Evolutionary conservation across 163 green algal species (phyloP), one percentile per base, ranked within the genome.

Genomic region (Chlamydomonas reinhardtii): DNA sequence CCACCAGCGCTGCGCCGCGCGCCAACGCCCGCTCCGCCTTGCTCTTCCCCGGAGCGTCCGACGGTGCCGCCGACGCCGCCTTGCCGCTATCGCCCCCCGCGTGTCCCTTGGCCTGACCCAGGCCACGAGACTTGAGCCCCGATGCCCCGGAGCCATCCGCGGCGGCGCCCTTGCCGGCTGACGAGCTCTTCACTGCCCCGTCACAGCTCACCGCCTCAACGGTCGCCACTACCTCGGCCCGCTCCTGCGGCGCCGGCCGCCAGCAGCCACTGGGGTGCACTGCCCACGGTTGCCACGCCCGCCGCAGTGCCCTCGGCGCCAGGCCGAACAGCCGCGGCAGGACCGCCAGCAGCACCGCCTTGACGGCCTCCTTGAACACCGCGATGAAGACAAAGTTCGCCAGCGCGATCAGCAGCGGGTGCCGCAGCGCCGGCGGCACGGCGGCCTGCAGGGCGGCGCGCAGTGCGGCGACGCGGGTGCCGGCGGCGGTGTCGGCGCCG

Each of bases 241-340:
- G 66, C 66, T 8, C 2, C 31, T 9, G 22, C 15, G 22, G 31
- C 66, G 16, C 35, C 35, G 34, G 20, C 19, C 20, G 27, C 1
- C 12, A 59, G 78, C 78, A 85, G 31, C 78, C 78, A 8, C 17
- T 20, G 19, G 68, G 78, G 69, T 85, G 78, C 52, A 85, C 68
- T 14, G 78, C 52, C 48, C 48, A 12, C 32, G 78, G 78, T 31
- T 85, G 78, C 78, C 68, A 78, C 25, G 62, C 0, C 68, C 25
- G 68, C 66, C 78, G 48, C n/a, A 85, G 14, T 6, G n/a, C 17
- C 15, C 17, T 15, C 8, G 78, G 78, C 32, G 35, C 68, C 9
- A 77, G 48, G 2, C 24, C 24, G 16, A 85, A 24, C 52, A 85
- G 31, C 52, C 4, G n/a, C 29, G 78, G 78, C 68, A 85, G 78